phyloP scores from a whole-genome alignment of 257 asterid genomes.

The Solanum piurae region DNA sequence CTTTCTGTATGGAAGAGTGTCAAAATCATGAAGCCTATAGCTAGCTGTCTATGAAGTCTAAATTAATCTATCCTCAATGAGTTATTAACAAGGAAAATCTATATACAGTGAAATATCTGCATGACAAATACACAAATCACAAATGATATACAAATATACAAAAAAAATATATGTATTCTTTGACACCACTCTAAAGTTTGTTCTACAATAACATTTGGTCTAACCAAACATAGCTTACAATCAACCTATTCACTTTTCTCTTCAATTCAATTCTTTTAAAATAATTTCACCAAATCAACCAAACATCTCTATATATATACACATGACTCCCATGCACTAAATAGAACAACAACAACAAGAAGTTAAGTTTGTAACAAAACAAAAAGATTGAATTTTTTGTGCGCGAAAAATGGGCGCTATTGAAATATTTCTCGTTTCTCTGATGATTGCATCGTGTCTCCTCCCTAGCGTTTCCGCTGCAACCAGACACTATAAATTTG shows the following conservation, averaged over 20 bases:
- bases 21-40: not conserved
- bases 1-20: not conserved
- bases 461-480: not conserved
- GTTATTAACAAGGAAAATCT: not conserved
- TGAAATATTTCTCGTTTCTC: not conserved
- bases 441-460: conserved; percentile 12
- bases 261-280: not conserved
- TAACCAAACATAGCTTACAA: not conserved
- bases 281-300: conserved; percentile 10
- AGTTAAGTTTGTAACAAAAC: not conserved
- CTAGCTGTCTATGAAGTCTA: not conserved
- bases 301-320: conserved; percentile 9
- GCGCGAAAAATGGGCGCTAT: conserved; percentile 8
- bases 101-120: not conserved
- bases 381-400: not conserved
- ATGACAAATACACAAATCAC: not conserved
- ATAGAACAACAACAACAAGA: not conserved
- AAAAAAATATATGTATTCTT: not conserved
- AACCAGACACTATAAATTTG: conserved; percentile 35
- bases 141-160: not conserved
- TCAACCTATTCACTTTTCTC: not conserved
- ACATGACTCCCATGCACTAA: not conserved
- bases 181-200: not conserved
- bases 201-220: conserved; percentile 10
- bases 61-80: not conserved